Percentiles rank a stretch among this genome's conserved stretches.
Evolutionary conservation across 2,329 filamentous ascomycete species (phyloP).

Genomic region (Colletotrichum tanaceti): DNA sequence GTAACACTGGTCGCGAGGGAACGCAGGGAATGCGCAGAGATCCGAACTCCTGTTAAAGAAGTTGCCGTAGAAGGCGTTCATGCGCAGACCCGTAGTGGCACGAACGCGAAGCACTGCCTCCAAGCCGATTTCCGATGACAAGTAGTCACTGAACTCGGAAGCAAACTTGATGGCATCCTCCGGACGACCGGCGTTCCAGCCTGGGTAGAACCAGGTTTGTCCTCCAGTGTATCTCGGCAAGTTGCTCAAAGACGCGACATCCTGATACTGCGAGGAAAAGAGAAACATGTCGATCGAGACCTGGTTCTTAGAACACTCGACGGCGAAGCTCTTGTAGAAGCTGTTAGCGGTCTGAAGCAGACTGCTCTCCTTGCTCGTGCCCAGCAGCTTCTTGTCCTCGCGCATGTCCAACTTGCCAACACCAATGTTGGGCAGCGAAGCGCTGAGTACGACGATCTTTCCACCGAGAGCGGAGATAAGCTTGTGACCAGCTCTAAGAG

Average conservation of each 20-base stretch:
- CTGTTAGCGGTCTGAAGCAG: constrained; percentile 92
- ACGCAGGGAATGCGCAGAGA: constrained; percentile 96
- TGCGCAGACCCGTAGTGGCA: constrained; percentile 91
- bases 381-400: constrained; percentile 95
- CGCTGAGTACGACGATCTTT: constrained; percentile 92
- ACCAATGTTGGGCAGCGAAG: constrained; percentile 89
- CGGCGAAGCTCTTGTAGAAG: constrained; percentile 99
- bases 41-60: constrained; percentile 99
- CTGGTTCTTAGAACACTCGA: constrained; percentile 98
- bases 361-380: constrained; percentile 89
- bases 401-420: constrained; percentile 91
- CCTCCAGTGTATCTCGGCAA: constrained; percentile 95
- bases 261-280: constrained; percentile 95
- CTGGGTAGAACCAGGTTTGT: constrained; percentile 98
- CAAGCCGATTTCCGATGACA: constrained; percentile 95
- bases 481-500: constrained; percentile 92
- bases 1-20: constrained; percentile 96
- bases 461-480: constrained; percentile 93
- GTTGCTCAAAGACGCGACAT: constrained; percentile 96
- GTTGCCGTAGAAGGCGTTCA: constrained; percentile 99
- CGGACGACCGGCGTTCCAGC: constrained; percentile 92
- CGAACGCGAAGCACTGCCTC: constrained; percentile 96
- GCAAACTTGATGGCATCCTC: constrained; percentile 99
- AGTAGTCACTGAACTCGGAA: constrained; percentile 93
- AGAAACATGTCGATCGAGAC: constrained; percentile 99